Evolutionary conservation across 2,329 filamentous ascomycete genomes (phyloP).

Genomic region (Alternaria brassicicola): DNA sequence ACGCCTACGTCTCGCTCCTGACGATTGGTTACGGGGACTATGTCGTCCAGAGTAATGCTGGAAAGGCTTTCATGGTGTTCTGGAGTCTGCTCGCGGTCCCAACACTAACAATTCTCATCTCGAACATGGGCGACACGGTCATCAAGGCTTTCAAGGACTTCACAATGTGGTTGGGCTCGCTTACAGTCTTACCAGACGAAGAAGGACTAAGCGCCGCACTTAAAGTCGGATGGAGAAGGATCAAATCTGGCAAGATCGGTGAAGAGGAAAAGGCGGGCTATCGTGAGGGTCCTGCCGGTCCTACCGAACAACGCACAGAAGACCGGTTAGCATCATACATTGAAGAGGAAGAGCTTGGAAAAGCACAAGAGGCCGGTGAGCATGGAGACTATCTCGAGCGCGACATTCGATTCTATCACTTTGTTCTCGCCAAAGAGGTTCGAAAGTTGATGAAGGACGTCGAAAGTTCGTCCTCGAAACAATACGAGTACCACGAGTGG

Average conservation of each 20-base stretch:
- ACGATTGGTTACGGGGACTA: conserved; percentile 64
- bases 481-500: conserved; percentile 51
- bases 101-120: conserved; percentile 61
- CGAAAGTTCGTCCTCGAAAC: conserved; percentile 45
- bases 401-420: conserved; percentile 60
- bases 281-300: conserved; percentile 5
- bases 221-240: conserved; percentile 35
- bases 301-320: conserved; percentile 24
- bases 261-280: conserved; percentile 17
- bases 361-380: conserved; percentile 50
- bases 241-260: conserved; percentile 31
- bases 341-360: conserved; percentile 50
- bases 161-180: conserved; percentile 61
- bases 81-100: conserved; percentile 63
- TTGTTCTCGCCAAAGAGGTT: conserved; percentile 54
- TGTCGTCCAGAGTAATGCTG: conserved; percentile 55
- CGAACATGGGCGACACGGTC: conserved; percentile 61
- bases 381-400: conserved; percentile 53
- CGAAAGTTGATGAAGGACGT: conserved; percentile 53
- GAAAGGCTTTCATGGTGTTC: conserved; percentile 62
- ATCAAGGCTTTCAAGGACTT: conserved; percentile 61
- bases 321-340: conserved; percentile 49
- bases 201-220: conserved; percentile 47
- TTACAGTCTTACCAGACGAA: conserved; percentile 62
- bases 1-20: conserved; percentile 59